Base-by-base conservation (phyloP, 2,329 filamentous ascomycete genomes). In the Penicillium polonicum region DNA sequence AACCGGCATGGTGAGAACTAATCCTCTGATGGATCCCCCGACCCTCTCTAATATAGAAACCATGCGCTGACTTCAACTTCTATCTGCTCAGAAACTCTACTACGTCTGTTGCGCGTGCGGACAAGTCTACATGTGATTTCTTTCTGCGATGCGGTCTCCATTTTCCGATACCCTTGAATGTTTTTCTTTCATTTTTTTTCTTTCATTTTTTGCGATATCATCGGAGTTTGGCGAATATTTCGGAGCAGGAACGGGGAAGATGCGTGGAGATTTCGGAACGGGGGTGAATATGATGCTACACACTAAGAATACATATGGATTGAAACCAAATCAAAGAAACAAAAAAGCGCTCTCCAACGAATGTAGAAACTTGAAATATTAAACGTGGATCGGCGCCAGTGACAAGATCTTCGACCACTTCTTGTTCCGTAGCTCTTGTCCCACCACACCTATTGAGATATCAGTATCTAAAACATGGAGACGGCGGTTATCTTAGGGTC, bases 351-450 rank as follows among this genome's bases (percentile, higher is more conserved):
- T 72, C 65, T 66, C 52, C 62, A 66, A 64, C 68, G 60, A 59
- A 66, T 63, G 33, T 53, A 57, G 36, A 53, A 53, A 48, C 21
- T 21, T 19, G 21, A 72, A 73, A 72, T 68, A 61, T 76, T 83
- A 90, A 74, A 90, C 78, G 77, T 90, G 86, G 84, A 89, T 87
- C 46, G 94, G 93, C 54, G 94, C 94, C 83, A 99, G 85, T 67
- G 91, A 96, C 73, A 99, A 78, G 70, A 99, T 97, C 85, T 97
- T 99, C 70, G 92, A 96, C 94, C 94, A 99, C 79, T 96, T 89
- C 83, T 90, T 94, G 73, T 90, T 86, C 74, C 90, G 87, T 75
- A 99, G 78, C 80, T 99, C 94, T 31, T 87, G 84, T 58, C 92
- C 94, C 44, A 99, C 94, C 44, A 97, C 86, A 65, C 92, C 85